These are phyloP conservation scores for Termitomyces sp. DNA, from an alignment of 768 basidiomycete genomes.

Conservation along the genomic window DNA sequence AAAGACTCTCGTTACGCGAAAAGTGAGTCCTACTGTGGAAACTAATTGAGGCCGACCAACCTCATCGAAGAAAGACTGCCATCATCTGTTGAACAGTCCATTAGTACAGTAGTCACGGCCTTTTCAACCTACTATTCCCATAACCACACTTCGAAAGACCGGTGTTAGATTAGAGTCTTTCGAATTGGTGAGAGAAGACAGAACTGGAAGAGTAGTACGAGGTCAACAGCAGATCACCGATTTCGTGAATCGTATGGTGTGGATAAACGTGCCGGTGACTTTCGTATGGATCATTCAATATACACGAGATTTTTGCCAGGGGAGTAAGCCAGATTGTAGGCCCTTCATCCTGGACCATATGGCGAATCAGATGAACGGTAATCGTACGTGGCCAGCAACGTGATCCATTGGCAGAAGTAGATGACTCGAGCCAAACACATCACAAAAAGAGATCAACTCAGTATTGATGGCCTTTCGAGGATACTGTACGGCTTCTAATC, in stretches of 20 bases:
- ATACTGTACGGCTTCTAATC: background rate
- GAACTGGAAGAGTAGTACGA: background rate
- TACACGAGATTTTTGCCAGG: background rate
- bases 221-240: background rate
- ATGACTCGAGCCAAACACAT: background rate
- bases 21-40: background rate
- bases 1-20: background rate
- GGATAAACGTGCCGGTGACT: background rate
- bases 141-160: background rate
- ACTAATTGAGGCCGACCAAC: background rate
- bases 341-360: too few relatives aligned
- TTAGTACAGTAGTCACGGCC: constrained; percentile 7
- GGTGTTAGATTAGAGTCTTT: background rate
- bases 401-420: too few relatives aligned
- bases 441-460: background rate
- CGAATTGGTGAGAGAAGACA: background rate
- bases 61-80: background rate
- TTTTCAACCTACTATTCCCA: background rate
- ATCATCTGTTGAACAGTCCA: constrained; percentile 18
- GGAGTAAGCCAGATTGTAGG: background rate
- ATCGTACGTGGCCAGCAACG: too few relatives aligned
- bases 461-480: background rate
- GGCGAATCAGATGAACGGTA: too few relatives aligned
- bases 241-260: background rate
- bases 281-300: background rate